Evolutionary conservation across 2,329 filamentous ascomycete species (phyloP).

Genomic region (Fusarium sp.): DNA sequence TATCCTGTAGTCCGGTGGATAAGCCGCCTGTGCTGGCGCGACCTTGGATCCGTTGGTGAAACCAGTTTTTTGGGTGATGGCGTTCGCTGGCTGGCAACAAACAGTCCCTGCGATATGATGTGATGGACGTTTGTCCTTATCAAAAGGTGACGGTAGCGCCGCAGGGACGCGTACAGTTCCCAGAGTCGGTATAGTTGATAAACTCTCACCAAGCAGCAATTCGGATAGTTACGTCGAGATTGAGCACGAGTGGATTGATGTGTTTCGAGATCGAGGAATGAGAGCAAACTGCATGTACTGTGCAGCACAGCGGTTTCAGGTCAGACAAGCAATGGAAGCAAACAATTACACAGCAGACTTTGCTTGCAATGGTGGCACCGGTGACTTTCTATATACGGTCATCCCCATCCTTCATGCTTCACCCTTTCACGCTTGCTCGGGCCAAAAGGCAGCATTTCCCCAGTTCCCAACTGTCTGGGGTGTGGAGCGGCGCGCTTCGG

Average conservation of each 20-base stretch:
- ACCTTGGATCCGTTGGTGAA: slow-evolving; percentile 13
- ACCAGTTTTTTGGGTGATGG: slow-evolving; percentile 5
- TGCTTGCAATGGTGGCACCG: slow-evolving; percentile 29
- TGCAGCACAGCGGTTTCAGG: slow-evolving; percentile 39
- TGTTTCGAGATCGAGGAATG: slow-evolving; percentile 21
- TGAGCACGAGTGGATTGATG: slow-evolving; percentile 9
- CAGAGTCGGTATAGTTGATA: slow-evolving; percentile 1
- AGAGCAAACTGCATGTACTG: slow-evolving; percentile 19
- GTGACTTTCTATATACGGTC: slow-evolving; percentile 46
- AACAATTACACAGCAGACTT: background rate
- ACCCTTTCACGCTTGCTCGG: slow-evolving; percentile 10
- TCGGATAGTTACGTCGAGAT: slow-evolving; percentile 30
- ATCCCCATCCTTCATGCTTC: slow-evolving; percentile 23
- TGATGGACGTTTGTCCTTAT: slow-evolving; percentile 6
- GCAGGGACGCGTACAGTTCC: slow-evolving; percentile 2
- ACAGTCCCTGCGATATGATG: background rate
- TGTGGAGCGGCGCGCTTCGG: slow-evolving; percentile 41
- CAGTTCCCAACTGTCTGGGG: slow-evolving; percentile 32
- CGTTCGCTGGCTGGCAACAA: slow-evolving; percentile 4
- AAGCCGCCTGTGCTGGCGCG: slow-evolving; percentile 3
- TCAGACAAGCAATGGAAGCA: slow-evolving; percentile 13
- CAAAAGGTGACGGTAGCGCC: slow-evolving; percentile 17
- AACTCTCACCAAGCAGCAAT: slow-evolving; percentile 19
- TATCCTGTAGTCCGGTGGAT: background rate
- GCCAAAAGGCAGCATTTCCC: slow-evolving; percentile 21